A percentile compares a stretch with the other conserved stretches of the same genome.
Evolutionary conservation across 1,284 basidiomycete genomes (phyloP).

Genomic region (Leccinum insolens): DNA sequence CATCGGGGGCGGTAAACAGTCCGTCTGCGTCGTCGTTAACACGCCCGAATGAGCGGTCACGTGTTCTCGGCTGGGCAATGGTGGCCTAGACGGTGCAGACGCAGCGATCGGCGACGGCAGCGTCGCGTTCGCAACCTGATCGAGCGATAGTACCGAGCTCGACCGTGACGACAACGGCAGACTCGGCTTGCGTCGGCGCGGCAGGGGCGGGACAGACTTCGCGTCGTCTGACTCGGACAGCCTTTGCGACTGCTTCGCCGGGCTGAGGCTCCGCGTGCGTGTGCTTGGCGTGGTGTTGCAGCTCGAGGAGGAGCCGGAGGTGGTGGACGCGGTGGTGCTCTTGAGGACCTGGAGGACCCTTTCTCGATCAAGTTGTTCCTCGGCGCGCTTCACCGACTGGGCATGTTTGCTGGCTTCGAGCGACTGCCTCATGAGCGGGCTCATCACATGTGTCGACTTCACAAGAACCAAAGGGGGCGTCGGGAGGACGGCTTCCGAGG

Average conservation of each 20-base stretch:
- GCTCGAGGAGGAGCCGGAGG: slow-evolving; percentile 27
- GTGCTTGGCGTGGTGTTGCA: background rate
- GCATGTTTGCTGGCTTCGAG: slow-evolving; percentile 70
- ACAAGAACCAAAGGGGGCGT: slow-evolving; percentile 20
- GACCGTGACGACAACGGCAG: slow-evolving; percentile 28
- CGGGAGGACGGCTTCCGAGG: slow-evolving; percentile 18
- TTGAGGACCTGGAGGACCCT: slow-evolving; percentile 72
- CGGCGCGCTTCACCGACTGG: slow-evolving; percentile 65
- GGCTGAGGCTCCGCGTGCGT: slow-evolving; percentile 34
- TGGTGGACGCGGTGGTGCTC: slow-evolving; percentile 19
- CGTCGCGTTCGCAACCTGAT: slow-evolving; percentile 44
- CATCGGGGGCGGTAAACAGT: slow-evolving; percentile 44
- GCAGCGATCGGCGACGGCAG: slow-evolving; percentile 19
- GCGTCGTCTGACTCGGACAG: slow-evolving; percentile 36
- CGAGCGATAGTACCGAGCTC: slow-evolving; percentile 40
- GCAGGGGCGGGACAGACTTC: slow-evolving; percentile 31
- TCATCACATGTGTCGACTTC: slow-evolving; percentile 48
- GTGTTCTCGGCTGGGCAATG: slow-evolving; percentile 23
- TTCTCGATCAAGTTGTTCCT: slow-evolving; percentile 67
- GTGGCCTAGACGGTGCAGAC: slow-evolving; percentile 16
- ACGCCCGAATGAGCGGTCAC: background rate
- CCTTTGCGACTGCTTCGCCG: slow-evolving; percentile 39
- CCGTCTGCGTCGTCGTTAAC: slow-evolving; percentile 4
- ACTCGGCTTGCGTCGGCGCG: slow-evolving; percentile 27
- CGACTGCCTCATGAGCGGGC: slow-evolving; percentile 67